Evolutionary conservation across 2,329 filamentous ascomycete genomes (phyloP).

Genomic region (Byssoonygena ceratinophila): DNA sequence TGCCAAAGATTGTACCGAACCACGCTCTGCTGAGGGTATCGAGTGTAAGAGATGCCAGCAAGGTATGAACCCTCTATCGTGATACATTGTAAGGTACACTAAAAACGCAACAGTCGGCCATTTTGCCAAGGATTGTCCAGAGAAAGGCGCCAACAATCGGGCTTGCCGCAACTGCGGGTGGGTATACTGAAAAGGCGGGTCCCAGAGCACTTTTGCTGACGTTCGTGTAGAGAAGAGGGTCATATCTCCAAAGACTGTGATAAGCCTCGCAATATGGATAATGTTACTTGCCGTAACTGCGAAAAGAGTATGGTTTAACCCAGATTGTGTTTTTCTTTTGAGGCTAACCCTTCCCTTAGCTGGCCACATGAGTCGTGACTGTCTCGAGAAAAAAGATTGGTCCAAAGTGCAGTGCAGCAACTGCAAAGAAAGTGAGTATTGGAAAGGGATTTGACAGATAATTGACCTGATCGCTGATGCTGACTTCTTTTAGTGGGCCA

Average conservation of each 20-base stretch:
- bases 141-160: conserved; percentile 24
- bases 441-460: neutral
- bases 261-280: conserved; percentile 32
- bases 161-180: conserved; percentile 40
- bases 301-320: conserved; percentile 28
- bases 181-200: conserved; percentile 11
- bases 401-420: conserved; percentile 37
- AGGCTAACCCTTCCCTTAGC: conserved; percentile 19
- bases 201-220: conserved; percentile 15
- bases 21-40: conserved; percentile 34
- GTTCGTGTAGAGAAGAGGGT: conserved; percentile 31
- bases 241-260: conserved; percentile 37
- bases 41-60: conserved; percentile 39
- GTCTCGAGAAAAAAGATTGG: conserved; percentile 35
- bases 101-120: conserved; percentile 30
- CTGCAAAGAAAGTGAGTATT: conserved; percentile 34
- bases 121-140: conserved; percentile 39
- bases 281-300: conserved; percentile 38
- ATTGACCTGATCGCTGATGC: neutral
- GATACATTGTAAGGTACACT: conserved; percentile 8
- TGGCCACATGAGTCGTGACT: conserved; percentile 37
- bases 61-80: conserved; percentile 21
- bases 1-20: conserved; percentile 40
- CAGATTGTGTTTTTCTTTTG: neutral
- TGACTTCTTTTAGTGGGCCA: conserved; percentile 33